A percentile compares a stretch with the other conserved stretches of the same genome.
phyloP scores from a whole-genome alignment of 2,329 filamentous ascomycete species.

The Lasiodiplodia hormozganensis region DNA sequence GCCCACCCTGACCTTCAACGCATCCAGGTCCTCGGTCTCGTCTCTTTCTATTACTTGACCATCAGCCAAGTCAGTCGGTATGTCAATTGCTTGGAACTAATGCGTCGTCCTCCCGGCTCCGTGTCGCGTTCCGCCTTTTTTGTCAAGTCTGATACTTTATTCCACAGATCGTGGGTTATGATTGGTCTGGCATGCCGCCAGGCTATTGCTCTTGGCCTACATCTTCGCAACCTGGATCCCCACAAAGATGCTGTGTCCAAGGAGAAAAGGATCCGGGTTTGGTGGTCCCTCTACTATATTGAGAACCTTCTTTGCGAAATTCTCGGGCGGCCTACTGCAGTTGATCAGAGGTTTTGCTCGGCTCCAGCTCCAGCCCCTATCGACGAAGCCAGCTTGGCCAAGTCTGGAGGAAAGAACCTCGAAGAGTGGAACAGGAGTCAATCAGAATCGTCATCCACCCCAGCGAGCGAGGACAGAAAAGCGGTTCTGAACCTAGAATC shows the following conservation, averaged over 20 bases:
- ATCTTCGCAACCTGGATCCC: constrained; percentile 44
- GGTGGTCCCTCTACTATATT: constrained; percentile 49
- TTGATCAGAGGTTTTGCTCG: constrained; percentile 40
- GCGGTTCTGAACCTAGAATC: not conserved
- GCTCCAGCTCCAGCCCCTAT: constrained; percentile 42
- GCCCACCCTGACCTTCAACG: constrained; percentile 45
- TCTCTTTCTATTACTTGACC: constrained; percentile 48
- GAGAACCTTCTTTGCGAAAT: constrained; percentile 46
- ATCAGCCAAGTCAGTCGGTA: constrained; percentile 51
- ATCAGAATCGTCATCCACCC: not conserved
- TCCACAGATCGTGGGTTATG: constrained; percentile 45
- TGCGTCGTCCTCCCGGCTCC: not conserved
- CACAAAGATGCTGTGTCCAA: constrained; percentile 37
- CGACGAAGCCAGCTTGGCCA: constrained; percentile 30
- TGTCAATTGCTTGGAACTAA: constrained; percentile 26
- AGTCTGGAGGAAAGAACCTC: not conserved
- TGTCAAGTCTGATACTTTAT: not conserved
- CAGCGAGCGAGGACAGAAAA: not conserved
- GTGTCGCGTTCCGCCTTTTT: not conserved
- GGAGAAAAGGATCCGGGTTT: constrained; percentile 45
- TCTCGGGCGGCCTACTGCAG: constrained; percentile 47
- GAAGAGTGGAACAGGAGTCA: constrained; percentile 1
- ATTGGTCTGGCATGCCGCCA: constrained; percentile 46
- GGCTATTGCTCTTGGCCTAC: constrained; percentile 44
- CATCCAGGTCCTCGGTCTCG: constrained; percentile 46